Conservation (phyloP, 345 rosid genomes). For the Excoecaria agallocha region DNA sequence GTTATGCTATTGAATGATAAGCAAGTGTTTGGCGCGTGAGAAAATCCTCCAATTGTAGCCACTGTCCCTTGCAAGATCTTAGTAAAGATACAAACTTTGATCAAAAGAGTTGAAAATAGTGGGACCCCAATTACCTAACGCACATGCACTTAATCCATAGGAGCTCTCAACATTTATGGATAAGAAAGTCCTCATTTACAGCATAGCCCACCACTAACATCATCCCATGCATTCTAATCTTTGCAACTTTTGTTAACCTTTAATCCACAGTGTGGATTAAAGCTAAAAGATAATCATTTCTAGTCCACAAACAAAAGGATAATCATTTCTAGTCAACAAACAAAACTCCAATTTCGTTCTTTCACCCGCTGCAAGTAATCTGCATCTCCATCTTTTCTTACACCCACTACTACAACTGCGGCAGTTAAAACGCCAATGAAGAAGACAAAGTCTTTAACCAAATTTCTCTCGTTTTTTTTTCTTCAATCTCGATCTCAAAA, state of each 20-base stretch:
- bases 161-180: constrained; percentile 25
- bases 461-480: too few relatives aligned
- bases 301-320: too few relatives aligned
- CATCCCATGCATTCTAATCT: constrained; percentile 40
- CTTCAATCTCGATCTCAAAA: too few relatives aligned
- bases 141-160: constrained; percentile 48
- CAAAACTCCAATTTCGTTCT: constrained; percentile 23
- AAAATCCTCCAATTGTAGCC: too few relatives aligned
- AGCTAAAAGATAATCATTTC: too few relatives aligned
- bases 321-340: constrained; percentile 69
- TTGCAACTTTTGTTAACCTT: constrained; percentile 26
- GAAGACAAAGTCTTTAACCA: too few relatives aligned
- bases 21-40: constrained; percentile 93
- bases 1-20: constrained; percentile 94
- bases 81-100: too few relatives aligned
- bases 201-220: constrained; percentile 38
- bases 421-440: too few relatives aligned
- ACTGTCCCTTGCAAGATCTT: too few relatives aligned
- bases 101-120: too few relatives aligned
- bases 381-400: neutral
- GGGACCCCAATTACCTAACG: constrained; percentile 48
- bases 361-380: constrained; percentile 23
- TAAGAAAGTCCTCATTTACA: constrained; percentile 36
- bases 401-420: constrained; percentile 22
- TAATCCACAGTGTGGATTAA: constrained; percentile 30